These are phyloP conservation scores for Ilex aquifolium DNA, from an alignment of 257 asterid genomes.

Conservation along the genomic window DNA sequence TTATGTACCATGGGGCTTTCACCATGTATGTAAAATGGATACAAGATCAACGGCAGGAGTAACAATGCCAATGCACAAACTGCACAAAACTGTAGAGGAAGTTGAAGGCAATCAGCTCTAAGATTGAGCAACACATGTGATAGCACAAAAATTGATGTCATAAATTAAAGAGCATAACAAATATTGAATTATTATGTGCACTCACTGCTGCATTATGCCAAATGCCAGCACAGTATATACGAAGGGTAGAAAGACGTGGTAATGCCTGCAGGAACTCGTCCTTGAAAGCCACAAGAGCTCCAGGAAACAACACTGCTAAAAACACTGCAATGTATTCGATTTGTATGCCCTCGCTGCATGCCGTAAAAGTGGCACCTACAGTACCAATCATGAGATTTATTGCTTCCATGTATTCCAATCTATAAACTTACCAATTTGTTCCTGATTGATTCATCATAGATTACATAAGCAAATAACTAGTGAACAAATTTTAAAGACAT, in stretches of 20 bases:
- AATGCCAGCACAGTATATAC: constrained; percentile 90
- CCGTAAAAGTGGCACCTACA: constrained; percentile 34
- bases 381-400: constrained; percentile 22
- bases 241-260: constrained; percentile 61
- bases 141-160: background rate
- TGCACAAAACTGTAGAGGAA: constrained; percentile 55
- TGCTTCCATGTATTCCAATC: background rate
- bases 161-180: background rate
- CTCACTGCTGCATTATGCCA: constrained; percentile 93
- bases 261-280: constrained; percentile 51
- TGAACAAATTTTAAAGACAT: too few species aligned
- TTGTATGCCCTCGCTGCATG: constrained; percentile 79
- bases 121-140: constrained; percentile 13
- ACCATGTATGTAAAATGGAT: constrained; percentile 65
- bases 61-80: constrained; percentile 54
- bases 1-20: constrained; percentile 60
- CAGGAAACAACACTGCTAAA: constrained; percentile 75
- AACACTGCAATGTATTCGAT: constrained; percentile 81
- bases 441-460: background rate
- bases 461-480: too few species aligned
- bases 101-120: constrained; percentile 16
- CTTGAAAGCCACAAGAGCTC: constrained; percentile 89
- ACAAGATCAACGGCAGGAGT: constrained; percentile 51
- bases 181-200: constrained; percentile 1
- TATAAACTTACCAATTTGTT: background rate